A percentile compares a stretch with the other conserved stretches of the same genome.
These are phyloP conservation scores for Tilletia caries DNA, from an alignment of 1,284 basidiomycete genomes.

Conservation along the genomic window DNA sequence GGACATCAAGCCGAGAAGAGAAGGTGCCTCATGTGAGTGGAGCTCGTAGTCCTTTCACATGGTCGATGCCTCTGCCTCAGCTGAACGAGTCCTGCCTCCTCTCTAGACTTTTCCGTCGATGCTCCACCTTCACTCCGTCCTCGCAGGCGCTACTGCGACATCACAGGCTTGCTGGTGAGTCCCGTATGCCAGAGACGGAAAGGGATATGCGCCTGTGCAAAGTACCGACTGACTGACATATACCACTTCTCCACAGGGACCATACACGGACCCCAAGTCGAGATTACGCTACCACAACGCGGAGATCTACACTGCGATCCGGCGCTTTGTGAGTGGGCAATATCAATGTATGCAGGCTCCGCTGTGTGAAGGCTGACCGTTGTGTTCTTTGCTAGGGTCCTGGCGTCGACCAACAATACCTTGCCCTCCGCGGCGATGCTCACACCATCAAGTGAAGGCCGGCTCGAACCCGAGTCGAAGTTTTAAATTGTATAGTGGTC, in stretches of 20 bases:
- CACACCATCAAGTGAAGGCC: constrained; percentile 3
- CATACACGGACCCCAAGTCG: constrained; percentile 78
- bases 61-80: no score
- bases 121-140: constrained; percentile 78
- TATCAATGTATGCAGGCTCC: no score
- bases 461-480: no score
- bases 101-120: constrained; percentile 72
- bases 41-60: no score
- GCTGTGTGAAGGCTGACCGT: background rate
- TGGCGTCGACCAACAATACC: constrained; percentile 12
- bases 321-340: constrained; percentile 65
- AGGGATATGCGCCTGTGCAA: background rate
- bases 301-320: constrained; percentile 77
- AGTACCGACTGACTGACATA: background rate
- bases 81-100: background rate
- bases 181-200: background rate
- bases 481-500: no score
- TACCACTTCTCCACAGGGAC: constrained; percentile 60
- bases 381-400: constrained; percentile 8
- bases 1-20: background rate
- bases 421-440: constrained; percentile 10
- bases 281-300: constrained; percentile 79
- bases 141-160: constrained; percentile 75
- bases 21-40: constrained; percentile 22
- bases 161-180: constrained; percentile 74